Base-by-base conservation (phyloP, 164 flowering plant genomes). In the Saururus chinensis region DNA sequence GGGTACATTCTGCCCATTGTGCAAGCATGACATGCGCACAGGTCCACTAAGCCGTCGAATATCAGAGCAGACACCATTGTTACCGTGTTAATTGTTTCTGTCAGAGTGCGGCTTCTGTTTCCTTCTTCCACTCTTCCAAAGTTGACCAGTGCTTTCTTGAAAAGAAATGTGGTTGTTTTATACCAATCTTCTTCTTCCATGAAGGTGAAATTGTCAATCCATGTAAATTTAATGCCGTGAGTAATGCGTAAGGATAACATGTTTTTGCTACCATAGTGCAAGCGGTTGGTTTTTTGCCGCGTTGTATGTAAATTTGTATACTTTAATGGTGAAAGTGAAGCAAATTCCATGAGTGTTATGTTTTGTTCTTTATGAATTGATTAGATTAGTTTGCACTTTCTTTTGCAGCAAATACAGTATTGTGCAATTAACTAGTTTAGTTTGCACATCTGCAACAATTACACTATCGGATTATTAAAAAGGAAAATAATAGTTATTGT, bases 1-100 rank as follows among this genome's bases (percentile, higher is more conserved):
- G 85, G 78, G 81, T 4, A 80, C 89, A 60, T 82, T 75, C 72
- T 82, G 90, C 75, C 90, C 85, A 2, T 78, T 81, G 17, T 84
- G 89, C 78, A 84, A 82, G 76, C 76, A 70, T 40, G 82, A 79
- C 54, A 61, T 78, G 66, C 75, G 56, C 19, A 56, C 65, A 21
- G 64, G 59, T 19, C 21, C 51, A 42, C 54, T 57, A 57, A 53
- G 14, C 25, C 35, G 63, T 26, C 57, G 59, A 67, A 69, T 66
- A 41, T 68, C 67, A 48, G 64, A 59, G 51, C 42, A 22, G 52
- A 60, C 49, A 6, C 62, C 68, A 14, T 56, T 59, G 4, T 64
- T 66, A 59, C 64, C 61, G 35, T 23, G 52, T 40, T 69, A 51
- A 56, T 40, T 53, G 51, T 40, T 5, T 26, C 21, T 16, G 37